Base-by-base conservation (phyloP, 371 early-diverging fungal genomes). In the Apophysomyces trapeziformis region DNA sequence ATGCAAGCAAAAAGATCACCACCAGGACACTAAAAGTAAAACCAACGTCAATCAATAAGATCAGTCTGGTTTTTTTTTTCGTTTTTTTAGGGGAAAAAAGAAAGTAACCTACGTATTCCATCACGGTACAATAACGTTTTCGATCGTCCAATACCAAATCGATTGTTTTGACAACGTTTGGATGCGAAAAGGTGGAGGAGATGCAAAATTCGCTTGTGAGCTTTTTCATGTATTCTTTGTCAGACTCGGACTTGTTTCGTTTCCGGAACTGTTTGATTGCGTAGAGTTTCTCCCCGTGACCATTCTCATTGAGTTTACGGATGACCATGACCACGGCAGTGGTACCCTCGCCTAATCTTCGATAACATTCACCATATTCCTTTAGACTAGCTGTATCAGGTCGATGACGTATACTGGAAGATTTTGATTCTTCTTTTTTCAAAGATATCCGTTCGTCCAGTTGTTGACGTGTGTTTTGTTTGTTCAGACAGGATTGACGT, bases 261-360 rank as follows among this genome's bases (percentile, higher is more conserved):
- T 93, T 93, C 68, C 95, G 85, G 74, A 95, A 97, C 68, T 94
- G 93, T 72, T 97, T 97, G 75, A 97, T 88, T 8, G 97, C 96
- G 75, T 88, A 96, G 60, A 92, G 77, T 73, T 89, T 92, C 58
- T 91, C 90, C 46, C 78, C 69, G 59, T 68, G 57, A 66, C 78
- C 73, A 7, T 75, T 72, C 16, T 69, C 35, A 41, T 67, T 77
- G 64, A 87, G 68, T 71, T 93, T 90, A 66, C 93, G 94, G 11
- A 92, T 88, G 1, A 97, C 83, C 66, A 93, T 89, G 26, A 98
- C 97, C 1, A 96, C 90, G 0, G 96, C 97, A 13, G 94, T 92
- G 1, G 97, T 94, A 35, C 98, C 98, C 68, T 88, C 85, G 13
- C 97, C 98, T 26, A 98, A 84, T 50, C 90, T 86, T 63, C 74